Evolutionary conservation across 768 basidiomycete species (phyloP), one percentile per base, ranked within the genome.

Genomic region (Russula griseocarnosa): DNA sequence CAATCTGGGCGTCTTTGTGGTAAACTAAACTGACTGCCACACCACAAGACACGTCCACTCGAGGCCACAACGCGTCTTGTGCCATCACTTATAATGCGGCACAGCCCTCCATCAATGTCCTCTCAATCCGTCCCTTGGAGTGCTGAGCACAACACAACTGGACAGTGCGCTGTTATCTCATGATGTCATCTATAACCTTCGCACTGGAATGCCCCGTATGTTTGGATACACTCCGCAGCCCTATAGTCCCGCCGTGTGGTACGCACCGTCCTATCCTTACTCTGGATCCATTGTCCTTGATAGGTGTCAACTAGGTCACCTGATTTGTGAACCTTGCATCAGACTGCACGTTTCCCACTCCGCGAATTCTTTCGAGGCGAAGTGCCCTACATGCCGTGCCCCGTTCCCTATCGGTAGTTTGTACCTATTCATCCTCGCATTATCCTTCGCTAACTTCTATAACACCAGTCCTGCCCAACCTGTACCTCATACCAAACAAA

Each of bases 321-420:
- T 69, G 14, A 54, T 40, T 22, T 69, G 67, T 52, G 40, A 46
- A 1, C 11, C 38, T 3, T 64, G 66, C 47, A 56, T 67, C 4
- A 52, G 30, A 18, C 10, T 22, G 0, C 66, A 69, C 24, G 22
- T 59, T 14, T 51, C 51, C 18, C 6, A 26, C 13, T 64, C 62
- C 1, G 14, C 22, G 10, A 6, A 62, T 28, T n/a, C 52, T 10
- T 54, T 47, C 34, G 46, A 51, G 24, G 50, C 66, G 3, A 63
- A 8, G 10, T 69, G 68, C 32, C 66, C 68, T 3, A 62, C 62
- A 24, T 67, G 68, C 50, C 66, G 66, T 1, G 38, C 62, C 9
- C 28, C 44, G 0, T 67, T 69, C 22, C 59, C 67, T 7, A 54
- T 47, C 18, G 66, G 67, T 67, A 53, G 1, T 3, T 13, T 7